phyloP scores from a whole-genome alignment of 768 basidiomycete species.

The Coprinellus micaceus region DNA sequence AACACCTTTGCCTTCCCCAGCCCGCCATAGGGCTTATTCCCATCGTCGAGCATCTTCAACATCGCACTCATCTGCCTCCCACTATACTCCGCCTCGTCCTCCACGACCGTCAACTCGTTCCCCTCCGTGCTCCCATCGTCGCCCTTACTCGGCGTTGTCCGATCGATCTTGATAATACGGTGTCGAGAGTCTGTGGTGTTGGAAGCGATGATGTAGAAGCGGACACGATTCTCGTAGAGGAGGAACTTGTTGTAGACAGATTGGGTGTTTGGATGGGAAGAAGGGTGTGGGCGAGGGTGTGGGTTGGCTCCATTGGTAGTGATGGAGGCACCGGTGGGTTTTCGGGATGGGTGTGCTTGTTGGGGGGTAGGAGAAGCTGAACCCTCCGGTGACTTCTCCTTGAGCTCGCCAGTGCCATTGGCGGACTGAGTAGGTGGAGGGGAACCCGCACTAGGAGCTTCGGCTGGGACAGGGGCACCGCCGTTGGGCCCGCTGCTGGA shows the following conservation, averaged over 20 bases:
- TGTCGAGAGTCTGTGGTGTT: conserved; percentile 86
- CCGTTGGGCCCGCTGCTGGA: background rate
- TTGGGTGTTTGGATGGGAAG: too few relatives aligned
- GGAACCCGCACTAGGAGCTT: background rate
- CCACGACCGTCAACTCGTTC: conserved; percentile 64
- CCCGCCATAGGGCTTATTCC: conserved; percentile 85
- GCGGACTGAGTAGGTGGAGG: background rate
- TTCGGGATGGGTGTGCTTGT: background rate
- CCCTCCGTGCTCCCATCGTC: too few relatives aligned
- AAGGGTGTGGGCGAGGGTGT: too few relatives aligned
- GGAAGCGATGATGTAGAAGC: conserved; percentile 90
- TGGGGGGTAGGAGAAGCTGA: background rate
- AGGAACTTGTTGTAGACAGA: conserved; percentile 76
- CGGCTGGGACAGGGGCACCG: background rate
- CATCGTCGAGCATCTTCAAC: conserved; percentile 93
- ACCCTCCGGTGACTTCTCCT: background rate
- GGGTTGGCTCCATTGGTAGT: too few relatives aligned
- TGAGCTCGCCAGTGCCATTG: background rate
- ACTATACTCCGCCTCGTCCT: conserved; percentile 86
- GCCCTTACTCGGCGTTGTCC: too few relatives aligned
- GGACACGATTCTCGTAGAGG: conserved; percentile 86
- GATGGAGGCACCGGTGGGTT: too few relatives aligned
- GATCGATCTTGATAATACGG: conserved; percentile 90
- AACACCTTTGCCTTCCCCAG: conserved; percentile 74
- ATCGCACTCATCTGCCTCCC: conserved; percentile 87